A percentile compares a stretch with the other conserved stretches of the same genome.
Evolutionary conservation across 768 basidiomycete species (phyloP).

Genomic region (Russula lepida): DNA sequence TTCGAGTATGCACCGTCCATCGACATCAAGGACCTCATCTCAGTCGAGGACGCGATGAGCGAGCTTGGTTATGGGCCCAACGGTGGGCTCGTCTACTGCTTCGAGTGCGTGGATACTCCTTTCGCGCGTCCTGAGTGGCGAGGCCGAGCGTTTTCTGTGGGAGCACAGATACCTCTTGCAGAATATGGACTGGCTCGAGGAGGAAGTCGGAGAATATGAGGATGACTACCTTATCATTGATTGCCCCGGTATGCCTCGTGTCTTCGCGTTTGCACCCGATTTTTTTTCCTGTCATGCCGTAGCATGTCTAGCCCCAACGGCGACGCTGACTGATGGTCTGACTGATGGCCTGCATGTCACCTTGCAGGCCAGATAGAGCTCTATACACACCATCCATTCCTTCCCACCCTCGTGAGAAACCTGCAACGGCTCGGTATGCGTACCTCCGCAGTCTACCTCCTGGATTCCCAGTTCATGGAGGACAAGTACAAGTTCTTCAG

Average conservation of each 20-base stretch:
- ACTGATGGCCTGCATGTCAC: conserved; percentile 1
- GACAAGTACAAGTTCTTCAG: conserved; percentile 98
- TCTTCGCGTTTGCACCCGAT: neutral
- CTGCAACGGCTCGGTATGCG: conserved; percentile 71
- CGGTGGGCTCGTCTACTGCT: conserved; percentile 95
- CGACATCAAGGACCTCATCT: conserved; percentile 90
- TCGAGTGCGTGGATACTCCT: conserved; percentile 80
- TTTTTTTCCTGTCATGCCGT: conserved; percentile 6
- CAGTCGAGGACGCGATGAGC: conserved; percentile 90
- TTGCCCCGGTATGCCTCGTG: conserved; percentile 59
- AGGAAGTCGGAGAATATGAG: conserved; percentile 89
- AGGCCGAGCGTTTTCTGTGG: neutral
- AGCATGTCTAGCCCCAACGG: neutral
- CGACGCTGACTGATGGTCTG: conserved; percentile 5
- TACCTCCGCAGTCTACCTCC: conserved; percentile 82
- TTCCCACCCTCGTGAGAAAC: conserved; percentile 80
- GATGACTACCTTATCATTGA: conserved; percentile 94
- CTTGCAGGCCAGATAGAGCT: conserved; percentile 88
- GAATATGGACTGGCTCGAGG: conserved; percentile 98
- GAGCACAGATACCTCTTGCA: conserved; percentile 77
- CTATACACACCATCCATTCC: conserved; percentile 96
- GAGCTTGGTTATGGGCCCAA: conserved; percentile 96
- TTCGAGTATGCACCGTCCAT: conserved; percentile 91
- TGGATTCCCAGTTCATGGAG: conserved; percentile 99
- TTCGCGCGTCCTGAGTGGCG: neutral